Evolutionary conservation across 257 asterid species (phyloP).

Genomic region (Henckelia pumila): DNA sequence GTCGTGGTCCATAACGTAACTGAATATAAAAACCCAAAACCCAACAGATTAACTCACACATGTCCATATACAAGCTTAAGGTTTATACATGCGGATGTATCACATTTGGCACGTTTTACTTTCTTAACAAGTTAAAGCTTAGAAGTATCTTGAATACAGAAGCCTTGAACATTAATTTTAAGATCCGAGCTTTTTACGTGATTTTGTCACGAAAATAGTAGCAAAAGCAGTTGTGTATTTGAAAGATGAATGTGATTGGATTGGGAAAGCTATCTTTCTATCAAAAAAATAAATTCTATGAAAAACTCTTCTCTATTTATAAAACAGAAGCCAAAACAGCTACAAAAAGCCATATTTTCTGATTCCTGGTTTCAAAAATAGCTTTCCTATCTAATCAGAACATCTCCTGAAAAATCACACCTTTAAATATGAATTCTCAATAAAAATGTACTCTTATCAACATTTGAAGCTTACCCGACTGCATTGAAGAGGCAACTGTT

Average conservation of each 20-base stretch:
- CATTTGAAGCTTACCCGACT: conserved; percentile 66
- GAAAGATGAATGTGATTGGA: not conserved
- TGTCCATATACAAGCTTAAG: conserved; percentile 6
- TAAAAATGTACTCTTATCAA: not conserved
- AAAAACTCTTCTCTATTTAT: no score
- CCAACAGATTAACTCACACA: conserved; percentile 1
- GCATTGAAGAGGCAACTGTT: conserved; percentile 96
- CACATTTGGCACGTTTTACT: not conserved
- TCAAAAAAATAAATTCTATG: no score
- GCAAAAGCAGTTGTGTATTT: not conserved
- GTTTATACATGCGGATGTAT: not conserved
- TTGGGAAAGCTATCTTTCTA: no score
- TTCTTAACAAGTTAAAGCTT: conserved; percentile 8
- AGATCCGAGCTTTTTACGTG: not conserved
- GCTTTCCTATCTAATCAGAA: not conserved
- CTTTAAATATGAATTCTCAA: not conserved
- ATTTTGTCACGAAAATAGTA: not conserved
- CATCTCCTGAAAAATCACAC: not conserved
- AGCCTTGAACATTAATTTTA: not conserved
- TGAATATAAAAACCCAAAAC: conserved; percentile 33
- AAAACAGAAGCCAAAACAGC: not conserved
- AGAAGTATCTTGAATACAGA: not conserved
- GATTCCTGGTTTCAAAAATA: not conserved
- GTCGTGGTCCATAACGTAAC: conserved; percentile 92
- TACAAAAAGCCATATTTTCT: not conserved